phyloP scores from a whole-genome alignment of 2,329 filamentous ascomycete genomes.

The Torrubiella hemipterigena region DNA sequence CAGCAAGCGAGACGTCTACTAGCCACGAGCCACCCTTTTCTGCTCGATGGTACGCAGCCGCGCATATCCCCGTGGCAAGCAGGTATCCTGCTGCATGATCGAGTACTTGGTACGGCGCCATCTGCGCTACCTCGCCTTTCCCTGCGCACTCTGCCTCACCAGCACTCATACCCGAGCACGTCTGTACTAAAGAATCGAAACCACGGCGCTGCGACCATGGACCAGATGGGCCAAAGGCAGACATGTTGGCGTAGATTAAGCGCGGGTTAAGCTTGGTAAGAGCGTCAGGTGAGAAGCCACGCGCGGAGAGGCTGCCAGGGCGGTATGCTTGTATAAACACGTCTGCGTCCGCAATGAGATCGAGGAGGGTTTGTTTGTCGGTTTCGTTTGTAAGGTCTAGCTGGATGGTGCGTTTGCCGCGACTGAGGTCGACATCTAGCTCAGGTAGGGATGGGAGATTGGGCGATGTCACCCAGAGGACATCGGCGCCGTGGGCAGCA shows the following conservation, averaged over 20 bases:
- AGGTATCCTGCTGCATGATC: slow-evolving; percentile 45
- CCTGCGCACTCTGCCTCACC: slow-evolving; percentile 37
- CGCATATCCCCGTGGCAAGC: slow-evolving; percentile 37
- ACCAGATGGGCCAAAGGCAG: slow-evolving; percentile 36
- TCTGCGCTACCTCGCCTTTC: slow-evolving; percentile 23
- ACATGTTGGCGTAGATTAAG: slow-evolving; percentile 38
- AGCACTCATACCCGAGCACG: slow-evolving; percentile 41
- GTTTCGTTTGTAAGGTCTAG: slow-evolving; percentile 41
- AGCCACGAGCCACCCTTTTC: slow-evolving; percentile 29
- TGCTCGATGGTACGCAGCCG: slow-evolving; percentile 35
- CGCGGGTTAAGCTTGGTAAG: slow-evolving; percentile 25
- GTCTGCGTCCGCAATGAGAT: slow-evolving; percentile 45
- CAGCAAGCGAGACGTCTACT: slow-evolving; percentile 44
- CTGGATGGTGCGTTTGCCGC: slow-evolving; percentile 52
- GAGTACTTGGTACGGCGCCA: slow-evolving; percentile 40
- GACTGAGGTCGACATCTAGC: slow-evolving; percentile 55
- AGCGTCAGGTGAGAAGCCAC: slow-evolving; percentile 23
- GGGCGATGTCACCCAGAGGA: slow-evolving; percentile 56
- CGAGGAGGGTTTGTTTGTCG: slow-evolving; percentile 40
- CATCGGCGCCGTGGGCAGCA: slow-evolving; percentile 59
- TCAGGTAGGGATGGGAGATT: slow-evolving; percentile 51
- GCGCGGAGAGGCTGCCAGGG: slow-evolving; percentile 41
- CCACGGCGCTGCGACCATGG: slow-evolving; percentile 30
- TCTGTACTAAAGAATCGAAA: slow-evolving; percentile 40
- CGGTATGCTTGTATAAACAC: slow-evolving; percentile 54